phyloP scores from a whole-genome alignment of 441 rosid species.

The Jatropha multifida region DNA sequence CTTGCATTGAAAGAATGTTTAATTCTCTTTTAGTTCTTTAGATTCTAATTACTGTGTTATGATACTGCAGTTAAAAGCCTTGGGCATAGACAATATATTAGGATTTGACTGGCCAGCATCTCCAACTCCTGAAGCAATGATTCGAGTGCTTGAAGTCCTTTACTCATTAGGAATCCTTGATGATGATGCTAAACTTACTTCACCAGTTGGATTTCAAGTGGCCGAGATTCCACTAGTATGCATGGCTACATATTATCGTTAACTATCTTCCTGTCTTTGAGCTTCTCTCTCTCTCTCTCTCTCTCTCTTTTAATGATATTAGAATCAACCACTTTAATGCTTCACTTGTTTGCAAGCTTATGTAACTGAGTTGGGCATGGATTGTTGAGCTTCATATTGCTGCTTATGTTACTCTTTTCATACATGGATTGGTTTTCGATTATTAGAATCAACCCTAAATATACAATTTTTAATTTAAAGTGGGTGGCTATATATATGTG shows the following conservation, averaged over 20 bases:
- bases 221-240: conserved; percentile 95
- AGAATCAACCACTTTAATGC: no score
- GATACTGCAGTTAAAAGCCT: conserved; percentile 73
- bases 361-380: no score
- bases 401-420: not conserved
- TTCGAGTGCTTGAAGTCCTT: conserved; percentile 90
- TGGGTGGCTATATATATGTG: not conserved
- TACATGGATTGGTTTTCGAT: not conserved
- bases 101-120: conserved; percentile 98
- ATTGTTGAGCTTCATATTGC: not conserved
- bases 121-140: conserved; percentile 90
- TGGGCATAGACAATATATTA: conserved; percentile 92
- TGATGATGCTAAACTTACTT: conserved; percentile 96
- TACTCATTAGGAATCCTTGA: conserved; percentile 91
- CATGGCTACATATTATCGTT: not conserved
- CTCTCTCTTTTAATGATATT: no score
- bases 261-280: not conserved
- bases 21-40: conserved; percentile 7
- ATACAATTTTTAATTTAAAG: no score
- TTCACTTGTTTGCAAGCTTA: no score
- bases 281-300: not conserved
- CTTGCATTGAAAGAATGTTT: not conserved
- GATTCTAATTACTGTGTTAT: conserved; percentile 22
- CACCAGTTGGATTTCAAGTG: conserved; percentile 96
- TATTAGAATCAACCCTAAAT: no score